Base-by-base conservation (phyloP, 163 green algal genomes). In the Volvox carteri region DNA sequence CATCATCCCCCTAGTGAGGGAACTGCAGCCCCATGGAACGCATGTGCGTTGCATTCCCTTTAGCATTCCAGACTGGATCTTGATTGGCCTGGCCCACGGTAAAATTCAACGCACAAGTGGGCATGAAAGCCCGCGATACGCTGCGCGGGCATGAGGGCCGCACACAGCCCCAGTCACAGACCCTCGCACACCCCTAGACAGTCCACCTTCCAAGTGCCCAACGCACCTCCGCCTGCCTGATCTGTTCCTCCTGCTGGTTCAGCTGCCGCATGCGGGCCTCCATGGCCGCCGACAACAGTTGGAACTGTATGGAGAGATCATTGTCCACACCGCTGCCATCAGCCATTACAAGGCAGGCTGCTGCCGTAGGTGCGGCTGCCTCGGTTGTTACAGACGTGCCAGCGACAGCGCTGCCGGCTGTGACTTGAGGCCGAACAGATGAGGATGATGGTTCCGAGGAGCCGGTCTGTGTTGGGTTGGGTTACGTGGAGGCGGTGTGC, bases 201-300 rank as follows among this genome's bases (percentile, higher is more conserved):
- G n/a, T n/a, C n/a, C n/a, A n/a, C n/a, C n/a, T n/a, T n/a, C n/a
- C n/a, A n/a, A n/a, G n/a, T n/a, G n/a, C n/a, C n/a, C n/a, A n/a
- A n/a, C 78, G 4, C 46, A 70, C 48, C 48, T 84, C 48, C 5
- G 35, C 78, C 56, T 44, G 23, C 21, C 41, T 86, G 58, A 76
- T 37, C 60, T 77, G 35, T 18, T 35, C 42, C 60, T 86, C 78
- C 33, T 85, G 77, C 35, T 56, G 44, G 3, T 39, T 39, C 28
- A 86, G 78, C 28, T 50, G 5, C 25, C 41, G 41, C 78, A 86
- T 76, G 4, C 60, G 58, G 11, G 78, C 56, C 8, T 86, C 78
- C 58, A 86, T 30, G 28, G 78, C 41, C 28, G 60, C 23, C 28
- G 39, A 65, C n/a, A 86, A 58, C 41, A 35, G 37, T 16, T 52